These are phyloP conservation scores for Perilla frutescens DNA, from an alignment of 257 asterid species.

Conservation along the genomic window DNA sequence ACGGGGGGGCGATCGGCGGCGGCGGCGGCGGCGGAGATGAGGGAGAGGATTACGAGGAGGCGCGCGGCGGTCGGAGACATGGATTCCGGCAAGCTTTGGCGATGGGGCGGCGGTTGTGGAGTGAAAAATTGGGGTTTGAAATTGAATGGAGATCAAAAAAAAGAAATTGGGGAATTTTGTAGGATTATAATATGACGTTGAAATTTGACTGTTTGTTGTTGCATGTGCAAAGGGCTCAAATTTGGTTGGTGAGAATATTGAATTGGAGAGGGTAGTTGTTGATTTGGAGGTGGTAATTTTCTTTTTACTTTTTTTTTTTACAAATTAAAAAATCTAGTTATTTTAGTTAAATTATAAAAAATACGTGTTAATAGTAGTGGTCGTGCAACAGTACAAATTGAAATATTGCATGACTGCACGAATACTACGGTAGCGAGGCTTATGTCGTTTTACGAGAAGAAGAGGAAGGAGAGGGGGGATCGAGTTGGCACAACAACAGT, in stretches of 20 bases:
- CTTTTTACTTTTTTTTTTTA: too few relatives aligned
- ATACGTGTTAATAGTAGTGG: too few relatives aligned
- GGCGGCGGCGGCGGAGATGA: constrained; percentile 33
- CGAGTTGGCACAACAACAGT: too few relatives aligned
- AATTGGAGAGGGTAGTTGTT: too few relatives aligned
- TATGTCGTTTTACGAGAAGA: too few relatives aligned
- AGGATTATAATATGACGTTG: not conserved
- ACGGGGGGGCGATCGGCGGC: constrained; percentile 44
- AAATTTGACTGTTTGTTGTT: constrained; percentile 10
- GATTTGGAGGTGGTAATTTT: too few relatives aligned
- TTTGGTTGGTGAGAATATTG: not conserved
- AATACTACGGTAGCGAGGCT: too few relatives aligned
- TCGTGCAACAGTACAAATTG: too few relatives aligned
- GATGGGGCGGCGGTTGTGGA: not conserved
- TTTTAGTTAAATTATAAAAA: too few relatives aligned
- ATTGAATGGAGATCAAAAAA: not conserved
- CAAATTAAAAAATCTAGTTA: too few relatives aligned
- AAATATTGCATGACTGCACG: too few relatives aligned
- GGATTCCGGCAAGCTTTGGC: constrained; percentile 7
- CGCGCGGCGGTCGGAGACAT: constrained; percentile 40
- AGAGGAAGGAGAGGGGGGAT: too few relatives aligned
- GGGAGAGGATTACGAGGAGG: constrained; percentile 32
- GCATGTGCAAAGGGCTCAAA: not conserved
- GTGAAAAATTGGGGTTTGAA: not conserved
- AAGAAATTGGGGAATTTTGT: not conserved